Evolutionary conservation across 2,329 filamentous ascomycete species (phyloP), one percentile per base, ranked within the genome.

Genomic region (Pseudocercospora fijiensis): DNA sequence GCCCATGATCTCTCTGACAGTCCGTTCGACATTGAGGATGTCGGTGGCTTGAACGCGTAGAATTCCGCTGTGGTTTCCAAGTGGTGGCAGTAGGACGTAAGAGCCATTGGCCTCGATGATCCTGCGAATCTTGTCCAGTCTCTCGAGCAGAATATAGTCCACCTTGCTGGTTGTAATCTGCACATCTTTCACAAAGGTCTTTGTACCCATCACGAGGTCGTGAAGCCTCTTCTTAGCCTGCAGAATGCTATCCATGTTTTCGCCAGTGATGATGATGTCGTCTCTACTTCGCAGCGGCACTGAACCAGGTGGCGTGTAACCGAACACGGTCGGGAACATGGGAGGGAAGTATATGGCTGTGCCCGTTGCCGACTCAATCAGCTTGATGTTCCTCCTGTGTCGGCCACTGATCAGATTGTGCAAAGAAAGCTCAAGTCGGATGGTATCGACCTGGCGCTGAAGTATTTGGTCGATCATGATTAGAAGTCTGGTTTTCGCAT

Each of bases 341-440:
- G 93, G 92, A 27, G 95, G 95, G 75, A 99, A 98, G 80, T 99
- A 99, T 72, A 99, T 98, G 68, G 95, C 94, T 8, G 95, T 98
- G 72, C 93, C 92, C 13, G 95, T 98, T 27, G 90, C 88, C 13
- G 95, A 96, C 78, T 99, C 95, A 74, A 99, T 97, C 72, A 95
- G 82, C 81, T 98, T 98, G 81, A 99, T 96, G 77, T 97, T 97
- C 82, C 96, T 96, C 71, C 95, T 87, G 71, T 93, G 94, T 56
- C 95, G 90, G 56, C 95, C 95, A 76, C 93, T 97, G 57, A 98
- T 88, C 61, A 97, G 84, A 63, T 92, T 95, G 76, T 99, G 95
- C 75, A 96, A 85, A 26, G 92, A 91, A 57, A 94, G 81, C 71
- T 97, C 93, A 64, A 96, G 84, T 74, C 90, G 90, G 73, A 92